Base-by-base conservation (phyloP, 1,139 yeast species). In the Zygoascus hellenicus region DNA sequence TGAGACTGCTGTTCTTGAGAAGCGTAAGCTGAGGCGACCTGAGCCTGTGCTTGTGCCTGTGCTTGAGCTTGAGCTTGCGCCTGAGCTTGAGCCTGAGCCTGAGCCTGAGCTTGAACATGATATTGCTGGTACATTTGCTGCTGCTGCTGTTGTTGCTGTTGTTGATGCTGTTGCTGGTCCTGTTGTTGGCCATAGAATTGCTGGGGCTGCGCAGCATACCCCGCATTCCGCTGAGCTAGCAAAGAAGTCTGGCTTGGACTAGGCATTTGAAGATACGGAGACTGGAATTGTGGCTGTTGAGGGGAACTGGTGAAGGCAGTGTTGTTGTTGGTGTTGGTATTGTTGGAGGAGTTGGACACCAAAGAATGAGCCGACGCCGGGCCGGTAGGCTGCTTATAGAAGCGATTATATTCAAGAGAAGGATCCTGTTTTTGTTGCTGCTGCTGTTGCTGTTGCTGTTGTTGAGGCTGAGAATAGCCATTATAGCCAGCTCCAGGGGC, bases 211-310 rank as follows among this genome's bases (percentile, higher is more conserved):
- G 45, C 49, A 16, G 43, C 48, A 28, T 48, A 49, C 13, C 32
- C 43, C 9, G 52, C 51, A 17, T 53, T 51, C 32, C 58, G 42
- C 50, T 56, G 58, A 2, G 58, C 53, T 42, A 54, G 36, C 30
- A 56, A 51, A 14, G 59, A 55, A 11, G 59, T 54, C 45, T 58
- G 61, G 32, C 58, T 52, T 11, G 62, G 60, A 16, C 59, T 49
- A 7, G 62, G 62, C 48, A 58, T 43, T 45, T 58, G 63, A 29
- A 58, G 50, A 39, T 52, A 54, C 5, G 61, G 58, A 13, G 57
- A 16, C n/a, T 54, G 56, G 43, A 47, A 36, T 38, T 41, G 47
- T 26, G 46, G 46, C 33, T 19, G 29, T 9, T 38, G 34, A 5
- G 32, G 16, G 5, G 42, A 28, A n/a, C 31, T 16, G 26, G 10